phyloP scores from a whole-genome alignment of 768 basidiomycete species.

The Boletus huronensis region DNA sequence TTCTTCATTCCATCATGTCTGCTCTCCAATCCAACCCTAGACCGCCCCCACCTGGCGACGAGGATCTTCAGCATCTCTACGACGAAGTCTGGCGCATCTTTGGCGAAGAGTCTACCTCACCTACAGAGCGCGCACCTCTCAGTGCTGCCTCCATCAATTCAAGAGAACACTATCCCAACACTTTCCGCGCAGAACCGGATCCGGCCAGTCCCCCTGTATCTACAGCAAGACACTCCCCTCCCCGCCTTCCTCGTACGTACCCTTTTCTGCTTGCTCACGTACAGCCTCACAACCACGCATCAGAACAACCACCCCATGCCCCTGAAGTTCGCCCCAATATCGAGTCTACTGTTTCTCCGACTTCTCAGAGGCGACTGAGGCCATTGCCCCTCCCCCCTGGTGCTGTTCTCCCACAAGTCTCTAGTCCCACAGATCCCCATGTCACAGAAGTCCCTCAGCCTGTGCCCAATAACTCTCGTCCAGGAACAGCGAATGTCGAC shows the following conservation, averaged over 20 bases:
- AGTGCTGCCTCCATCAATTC: slow-evolving; percentile 13
- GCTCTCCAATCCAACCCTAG: slow-evolving; percentile 33
- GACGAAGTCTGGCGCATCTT: slow-evolving; percentile 73
- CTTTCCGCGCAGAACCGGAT: slow-evolving; percentile 22
- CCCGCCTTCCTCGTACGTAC: slow-evolving; percentile 25
- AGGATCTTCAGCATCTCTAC: slow-evolving; percentile 71
- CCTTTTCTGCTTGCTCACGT: neutral
- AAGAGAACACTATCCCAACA: slow-evolving; percentile 20
- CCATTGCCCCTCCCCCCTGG: slow-evolving; percentile 31
- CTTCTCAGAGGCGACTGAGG: slow-evolving; percentile 26
- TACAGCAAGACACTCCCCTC: slow-evolving; percentile 13
- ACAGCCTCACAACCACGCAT: neutral
- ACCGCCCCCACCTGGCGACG: slow-evolving; percentile 52
- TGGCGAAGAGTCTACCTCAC: slow-evolving; percentile 42
- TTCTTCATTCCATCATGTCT: slow-evolving; percentile 32
- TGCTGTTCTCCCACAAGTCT: slow-evolving; percentile 4
- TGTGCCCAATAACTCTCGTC: slow-evolving; percentile 17
- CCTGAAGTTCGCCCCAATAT: slow-evolving; percentile 20
- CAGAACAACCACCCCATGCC: slow-evolving; percentile 14
- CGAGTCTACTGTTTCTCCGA: slow-evolving; percentile 28
- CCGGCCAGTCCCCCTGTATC: slow-evolving; percentile 6
- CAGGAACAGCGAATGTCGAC: slow-evolving; percentile 25
- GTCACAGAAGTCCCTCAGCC: slow-evolving; percentile 11
- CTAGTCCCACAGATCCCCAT: slow-evolving; percentile 19
- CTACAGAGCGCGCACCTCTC: slow-evolving; percentile 27